These are phyloP conservation scores for Candida sonorensis DNA, from an alignment of 805 yeast genomes.

Conservation along the genomic window DNA sequence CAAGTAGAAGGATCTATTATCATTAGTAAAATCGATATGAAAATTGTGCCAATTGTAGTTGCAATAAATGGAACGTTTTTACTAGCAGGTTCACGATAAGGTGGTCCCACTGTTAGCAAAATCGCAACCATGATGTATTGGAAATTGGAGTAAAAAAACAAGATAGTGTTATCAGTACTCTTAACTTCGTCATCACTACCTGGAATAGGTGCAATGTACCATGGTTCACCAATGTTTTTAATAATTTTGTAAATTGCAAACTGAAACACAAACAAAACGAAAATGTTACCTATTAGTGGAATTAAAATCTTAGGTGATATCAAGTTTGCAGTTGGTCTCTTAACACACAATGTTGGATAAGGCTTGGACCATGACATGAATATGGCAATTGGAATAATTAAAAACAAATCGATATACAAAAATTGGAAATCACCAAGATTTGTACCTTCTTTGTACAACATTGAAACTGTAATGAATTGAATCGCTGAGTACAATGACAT, in stretches of 20 bases:
- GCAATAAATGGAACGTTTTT: constrained; percentile 65
- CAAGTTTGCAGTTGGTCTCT: constrained; percentile 90
- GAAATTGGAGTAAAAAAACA: constrained; percentile 76
- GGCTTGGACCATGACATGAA: constrained; percentile 98
- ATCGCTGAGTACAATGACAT: constrained; percentile 97
- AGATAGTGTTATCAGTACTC: constrained; percentile 82
- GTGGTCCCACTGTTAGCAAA: constrained; percentile 87
- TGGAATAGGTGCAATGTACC: constrained; percentile 79
- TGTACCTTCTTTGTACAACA: constrained; percentile 80
- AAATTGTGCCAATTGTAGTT: constrained; percentile 46
- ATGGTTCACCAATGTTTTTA: constrained; percentile 38
- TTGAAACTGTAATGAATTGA: constrained; percentile 83
- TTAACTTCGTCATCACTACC: constrained; percentile 78
- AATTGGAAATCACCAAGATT: constrained; percentile 97
- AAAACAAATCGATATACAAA: constrained; percentile 81
- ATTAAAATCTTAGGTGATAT: constrained; percentile 83
- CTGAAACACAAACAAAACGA: constrained; percentile 58
- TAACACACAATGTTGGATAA: constrained; percentile 45
- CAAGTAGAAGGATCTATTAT: constrained; percentile 40
- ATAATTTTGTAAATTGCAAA: constrained; percentile 56
- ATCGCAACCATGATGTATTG: constrained; percentile 84
- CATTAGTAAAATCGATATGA: constrained; percentile 51
- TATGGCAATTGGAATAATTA: constrained; percentile 90
- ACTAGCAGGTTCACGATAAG: constrained; percentile 73
- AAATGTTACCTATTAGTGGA: constrained; percentile 78